phyloP scores from a whole-genome alignment of 2,329 filamentous ascomycete genomes.

The Arthroderma sp. region DNA sequence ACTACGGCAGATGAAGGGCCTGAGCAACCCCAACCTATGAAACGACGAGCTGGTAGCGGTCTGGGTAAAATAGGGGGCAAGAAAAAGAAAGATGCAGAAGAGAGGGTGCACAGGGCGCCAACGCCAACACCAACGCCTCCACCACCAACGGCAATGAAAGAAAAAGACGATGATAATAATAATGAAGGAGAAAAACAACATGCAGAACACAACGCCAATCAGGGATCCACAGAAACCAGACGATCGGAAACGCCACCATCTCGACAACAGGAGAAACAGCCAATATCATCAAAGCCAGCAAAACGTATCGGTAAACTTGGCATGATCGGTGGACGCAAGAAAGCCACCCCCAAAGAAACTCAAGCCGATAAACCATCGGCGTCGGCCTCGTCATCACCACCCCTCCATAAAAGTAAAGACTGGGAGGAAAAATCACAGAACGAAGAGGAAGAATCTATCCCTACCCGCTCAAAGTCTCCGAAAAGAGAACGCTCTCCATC shows the following conservation, averaged over 20 bases:
- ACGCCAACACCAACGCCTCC: constrained; percentile 6
- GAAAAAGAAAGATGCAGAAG: constrained; percentile 13
- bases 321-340: constrained; percentile 18
- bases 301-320: constrained; percentile 21
- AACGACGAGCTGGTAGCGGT: constrained; percentile 10
- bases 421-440: too few species aligned
- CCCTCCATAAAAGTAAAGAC: too few species aligned
- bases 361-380: constrained; percentile 2
- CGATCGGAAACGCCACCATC: not conserved
- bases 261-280: constrained; percentile 5
- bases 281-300: constrained; percentile 10
- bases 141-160: constrained; percentile 5
- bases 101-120: constrained; percentile 10
- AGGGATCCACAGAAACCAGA: not conserved
- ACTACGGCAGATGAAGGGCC: constrained; percentile 2
- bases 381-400: not conserved
- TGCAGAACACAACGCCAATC: constrained; percentile 4
- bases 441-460: too few species aligned
- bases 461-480: too few species aligned
- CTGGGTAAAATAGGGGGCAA: constrained; percentile 22
- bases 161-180: constrained; percentile 10
- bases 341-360: constrained; percentile 3
- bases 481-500: not conserved
- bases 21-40: constrained; percentile 2
- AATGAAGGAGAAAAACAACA: constrained; percentile 7